phyloP scores from a whole-genome alignment of 2,329 filamentous ascomycete species.

The Sclerotinia trifoliorum region DNA sequence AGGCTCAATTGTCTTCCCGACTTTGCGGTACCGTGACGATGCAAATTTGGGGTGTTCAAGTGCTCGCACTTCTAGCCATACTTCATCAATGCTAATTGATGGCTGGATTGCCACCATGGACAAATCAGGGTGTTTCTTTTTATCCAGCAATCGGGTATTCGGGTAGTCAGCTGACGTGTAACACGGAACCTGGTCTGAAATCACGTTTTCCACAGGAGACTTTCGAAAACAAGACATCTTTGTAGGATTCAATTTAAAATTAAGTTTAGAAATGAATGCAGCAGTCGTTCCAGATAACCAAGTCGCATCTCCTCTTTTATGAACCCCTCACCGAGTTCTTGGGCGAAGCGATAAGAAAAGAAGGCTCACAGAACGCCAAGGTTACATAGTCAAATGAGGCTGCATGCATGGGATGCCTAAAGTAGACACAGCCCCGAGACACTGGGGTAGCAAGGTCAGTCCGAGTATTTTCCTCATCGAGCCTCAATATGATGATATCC shows the following conservation, averaged over 20 bases:
- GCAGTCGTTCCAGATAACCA: not conserved
- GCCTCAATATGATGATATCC: constrained; percentile 1
- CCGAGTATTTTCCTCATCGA: constrained; percentile 4
- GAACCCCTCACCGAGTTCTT: not conserved
- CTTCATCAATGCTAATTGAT: constrained; percentile 17
- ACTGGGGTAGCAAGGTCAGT: not conserved
- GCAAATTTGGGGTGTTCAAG: constrained; percentile 18
- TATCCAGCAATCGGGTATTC: not conserved
- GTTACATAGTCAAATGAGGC: not conserved
- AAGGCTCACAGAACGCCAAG: not conserved
- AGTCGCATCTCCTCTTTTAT: constrained; percentile 8
- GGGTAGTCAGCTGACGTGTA: constrained; percentile 17
- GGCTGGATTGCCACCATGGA: not conserved
- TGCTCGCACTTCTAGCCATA: constrained; percentile 21
- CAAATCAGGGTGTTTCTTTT: not conserved
- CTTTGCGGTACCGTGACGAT: constrained; percentile 16
- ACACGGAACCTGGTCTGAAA: not conserved
- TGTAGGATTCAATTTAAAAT: not conserved
- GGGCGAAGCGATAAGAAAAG: constrained; percentile 7
- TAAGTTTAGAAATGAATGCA: not conserved
- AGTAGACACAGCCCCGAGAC: constrained; percentile 4
- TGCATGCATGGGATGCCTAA: not conserved
- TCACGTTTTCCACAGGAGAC: not conserved
- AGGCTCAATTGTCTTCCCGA: constrained; percentile 20
- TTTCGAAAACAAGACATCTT: constrained; percentile 6